Evolutionary conservation across 192 early-diverging fungal species (phyloP), one percentile per base, ranked within the genome.

Genomic region (Backusella mclennaniae): DNA sequence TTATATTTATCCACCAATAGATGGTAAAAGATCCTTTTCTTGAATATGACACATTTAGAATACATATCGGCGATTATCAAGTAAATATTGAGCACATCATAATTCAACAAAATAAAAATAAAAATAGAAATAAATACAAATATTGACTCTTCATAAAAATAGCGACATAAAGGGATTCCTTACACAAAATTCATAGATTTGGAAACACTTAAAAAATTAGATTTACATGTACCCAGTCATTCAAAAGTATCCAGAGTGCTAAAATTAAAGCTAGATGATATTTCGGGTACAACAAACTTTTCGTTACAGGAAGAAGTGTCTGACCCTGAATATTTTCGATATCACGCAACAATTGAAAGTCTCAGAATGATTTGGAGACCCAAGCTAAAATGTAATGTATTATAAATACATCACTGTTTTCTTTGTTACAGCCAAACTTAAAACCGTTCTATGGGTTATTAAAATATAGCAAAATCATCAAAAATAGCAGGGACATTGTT

Each of bases 191-290:
- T 69, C 73, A 83, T 78, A 69, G 80, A 75, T 72, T 77, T 76
- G 69, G 81, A 11, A 68, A 86, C 82, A 56, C 46, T 73, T 69
- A 75, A 75, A 76, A 82, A 36, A 73, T 73, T 75, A 69, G 80
- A 72, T 79, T 76, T 75, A 79, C 80, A 70, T 77, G 82, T 42
- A 69, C 75, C 59, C 4, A 80, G 82, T 12, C 82, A 77, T 14
- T 73, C 85, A 6, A 84, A 84, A 59, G 83, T 88, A 31, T 83
- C 80, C 44, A 85, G 83, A 33, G 86, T 82, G 1, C 70, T 88
- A 9, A 88, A 88, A 31, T 84, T 81, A 17, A 88, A 84, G 46
- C 75, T 88, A 11, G 86, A 88, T 26, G 86, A 88, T 77, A 79
- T 88, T 36, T 88, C 86, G 7, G 86, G 85, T 76, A 63, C 52